These are phyloP conservation scores for Areca catechu DNA, from an alignment of 176 grass and related monocot species.

Conservation along the genomic window DNA sequence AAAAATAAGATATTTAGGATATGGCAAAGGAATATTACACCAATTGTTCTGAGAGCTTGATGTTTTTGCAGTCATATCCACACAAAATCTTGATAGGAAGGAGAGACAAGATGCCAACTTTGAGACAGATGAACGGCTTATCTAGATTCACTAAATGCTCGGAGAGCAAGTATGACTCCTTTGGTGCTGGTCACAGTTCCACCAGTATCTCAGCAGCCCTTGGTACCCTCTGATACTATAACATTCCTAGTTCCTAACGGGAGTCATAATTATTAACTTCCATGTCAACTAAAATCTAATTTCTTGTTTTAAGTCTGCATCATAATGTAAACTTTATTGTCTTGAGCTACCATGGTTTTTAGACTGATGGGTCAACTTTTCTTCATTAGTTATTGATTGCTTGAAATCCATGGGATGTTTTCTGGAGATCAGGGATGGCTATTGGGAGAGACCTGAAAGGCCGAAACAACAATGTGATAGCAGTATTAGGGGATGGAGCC, in stretches of 20 bases:
- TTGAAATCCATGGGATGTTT: not conserved
- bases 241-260: not conserved
- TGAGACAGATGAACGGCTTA: constrained; percentile 83
- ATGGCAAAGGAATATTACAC: no score
- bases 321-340: no score
- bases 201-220: constrained; percentile 92
- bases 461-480: constrained; percentile 83
- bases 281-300: no score
- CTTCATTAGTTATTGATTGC: no score
- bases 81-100: constrained; percentile 98
- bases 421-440: constrained; percentile 49
- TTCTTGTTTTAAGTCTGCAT: no score
- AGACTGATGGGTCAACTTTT: no score
- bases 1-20: no score
- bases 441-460: constrained; percentile 87
- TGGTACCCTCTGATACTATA: constrained; percentile 19
- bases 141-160: constrained; percentile 79
- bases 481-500: constrained; percentile 88
- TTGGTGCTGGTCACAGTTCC: constrained; percentile 96
- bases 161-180: constrained; percentile 83
- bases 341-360: no score
- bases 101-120: constrained; percentile 87
- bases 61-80: constrained; percentile 63
- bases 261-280: no score
- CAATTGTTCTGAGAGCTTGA: not conserved